Conservation (phyloP, 805 yeast genomes). For the Isabelozyma rhagii region DNA sequence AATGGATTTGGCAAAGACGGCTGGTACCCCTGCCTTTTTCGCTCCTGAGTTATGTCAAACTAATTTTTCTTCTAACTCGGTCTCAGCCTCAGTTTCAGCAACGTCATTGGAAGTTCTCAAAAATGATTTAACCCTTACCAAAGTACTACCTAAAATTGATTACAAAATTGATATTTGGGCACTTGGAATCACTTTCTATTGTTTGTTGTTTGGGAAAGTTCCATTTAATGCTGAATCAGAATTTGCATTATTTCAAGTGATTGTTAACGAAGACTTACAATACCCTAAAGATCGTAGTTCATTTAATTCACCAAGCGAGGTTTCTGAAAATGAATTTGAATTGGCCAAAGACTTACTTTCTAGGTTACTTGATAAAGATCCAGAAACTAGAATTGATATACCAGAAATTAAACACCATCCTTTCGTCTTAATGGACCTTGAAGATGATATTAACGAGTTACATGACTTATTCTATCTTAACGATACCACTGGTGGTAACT, state of each 20-base stretch:
- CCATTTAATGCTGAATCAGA: conserved; percentile 90
- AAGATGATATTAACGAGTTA: conserved; percentile 30
- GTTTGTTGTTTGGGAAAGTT: conserved; percentile 79
- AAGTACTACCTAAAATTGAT: conserved; percentile 52
- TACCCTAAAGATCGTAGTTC: conserved; percentile 47
- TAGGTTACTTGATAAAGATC: conserved; percentile 67
- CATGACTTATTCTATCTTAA: conserved; percentile 37
- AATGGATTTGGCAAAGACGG: conserved; percentile 87
- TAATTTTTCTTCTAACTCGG: conserved; percentile 27
- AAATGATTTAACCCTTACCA: conserved; percentile 16
- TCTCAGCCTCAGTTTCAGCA: conserved; percentile 11
- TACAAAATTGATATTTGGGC: conserved; percentile 97
- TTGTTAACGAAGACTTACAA: conserved; percentile 56
- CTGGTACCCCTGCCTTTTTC: conserved; percentile 95
- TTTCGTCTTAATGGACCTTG: conserved; percentile 47
- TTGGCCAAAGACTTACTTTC: conserved; percentile 57
- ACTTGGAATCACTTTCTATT: conserved; percentile 84
- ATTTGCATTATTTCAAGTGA: conserved; percentile 79
- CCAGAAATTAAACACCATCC: conserved; percentile 74
- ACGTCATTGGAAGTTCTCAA: conserved; percentile 19
- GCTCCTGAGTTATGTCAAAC: conserved; percentile 80
- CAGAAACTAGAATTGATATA: conserved; percentile 64
- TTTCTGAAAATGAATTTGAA: conserved; percentile 40
- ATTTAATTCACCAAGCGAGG: conserved; percentile 38
- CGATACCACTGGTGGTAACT: conserved; percentile 1